These are phyloP conservation scores for Macrocybe gigantea DNA, from an alignment of 768 basidiomycete species.

Conservation along the genomic window DNA sequence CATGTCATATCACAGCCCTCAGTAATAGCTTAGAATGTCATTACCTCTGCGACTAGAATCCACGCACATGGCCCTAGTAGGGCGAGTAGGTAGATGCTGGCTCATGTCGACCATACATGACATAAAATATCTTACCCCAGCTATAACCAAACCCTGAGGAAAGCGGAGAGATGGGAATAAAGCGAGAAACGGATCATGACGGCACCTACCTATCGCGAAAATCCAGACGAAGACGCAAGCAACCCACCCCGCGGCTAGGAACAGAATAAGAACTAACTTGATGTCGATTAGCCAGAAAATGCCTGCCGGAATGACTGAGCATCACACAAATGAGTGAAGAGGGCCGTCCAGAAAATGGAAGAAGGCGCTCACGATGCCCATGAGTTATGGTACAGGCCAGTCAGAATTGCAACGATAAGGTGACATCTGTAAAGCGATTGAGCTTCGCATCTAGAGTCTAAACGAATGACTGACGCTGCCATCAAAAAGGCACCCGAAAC, in stretches of 20 bases:
- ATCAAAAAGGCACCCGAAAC: constrained; percentile 71
- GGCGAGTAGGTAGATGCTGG: neutral
- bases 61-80: constrained; percentile 56
- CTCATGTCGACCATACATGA: neutral
- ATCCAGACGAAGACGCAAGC: constrained; percentile 70
- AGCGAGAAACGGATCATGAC: neutral
- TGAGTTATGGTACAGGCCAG: constrained; percentile 48
- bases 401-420: constrained; percentile 62
- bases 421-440: constrained; percentile 42
- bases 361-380: constrained; percentile 39
- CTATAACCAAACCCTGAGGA: constrained; percentile 59
- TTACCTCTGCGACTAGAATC: constrained; percentile 67
- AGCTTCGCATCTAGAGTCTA: constrained; percentile 1
- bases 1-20: neutral
- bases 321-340: constrained; percentile 11
- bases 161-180: neutral
- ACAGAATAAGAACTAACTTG: neutral
- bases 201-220: constrained; percentile 53
- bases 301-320: constrained; percentile 24
- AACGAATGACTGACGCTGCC: constrained; percentile 42
- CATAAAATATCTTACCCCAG: constrained; percentile 44
- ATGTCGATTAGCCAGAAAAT: neutral
- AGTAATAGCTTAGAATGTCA: neutral
- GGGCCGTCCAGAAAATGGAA: neutral
- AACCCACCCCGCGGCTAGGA: constrained; percentile 61